Percentiles rank a stretch among this genome's conserved stretches.
These are phyloP conservation scores for Fusarium musae DNA, from an alignment of 2,329 filamentous ascomycete species.

Conservation along the genomic window DNA sequence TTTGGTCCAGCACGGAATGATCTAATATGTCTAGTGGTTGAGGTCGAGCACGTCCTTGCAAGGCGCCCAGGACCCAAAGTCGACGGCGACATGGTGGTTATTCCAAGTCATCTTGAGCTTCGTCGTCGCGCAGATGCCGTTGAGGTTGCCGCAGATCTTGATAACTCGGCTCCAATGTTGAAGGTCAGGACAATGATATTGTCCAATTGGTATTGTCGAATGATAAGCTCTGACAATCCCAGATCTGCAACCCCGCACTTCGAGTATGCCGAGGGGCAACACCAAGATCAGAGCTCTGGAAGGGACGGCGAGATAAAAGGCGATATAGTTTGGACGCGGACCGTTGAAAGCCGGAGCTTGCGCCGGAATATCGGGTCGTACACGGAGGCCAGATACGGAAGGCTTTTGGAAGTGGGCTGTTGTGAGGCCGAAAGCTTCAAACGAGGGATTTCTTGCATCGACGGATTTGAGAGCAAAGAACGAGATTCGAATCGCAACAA, in stretches of 20 bases:
- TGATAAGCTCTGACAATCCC: neutral
- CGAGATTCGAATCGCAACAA: neutral
- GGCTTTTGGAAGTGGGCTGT: conserved; percentile 1
- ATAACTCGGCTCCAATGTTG: no score
- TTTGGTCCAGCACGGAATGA: neutral
- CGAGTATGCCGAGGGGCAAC: conserved; percentile 19
- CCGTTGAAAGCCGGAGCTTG: conserved; percentile 13
- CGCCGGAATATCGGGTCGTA: conserved; percentile 39
- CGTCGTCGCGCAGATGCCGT: neutral
- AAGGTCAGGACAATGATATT: neutral
- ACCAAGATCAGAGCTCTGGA: neutral
- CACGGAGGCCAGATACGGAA: conserved; percentile 28
- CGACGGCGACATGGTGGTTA: neutral
- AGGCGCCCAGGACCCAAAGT: neutral
- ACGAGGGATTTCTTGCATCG: conserved; percentile 34
- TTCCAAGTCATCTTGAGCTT: neutral
- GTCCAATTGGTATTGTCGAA: neutral
- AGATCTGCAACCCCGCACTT: conserved; percentile 32
- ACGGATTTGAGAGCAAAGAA: neutral
- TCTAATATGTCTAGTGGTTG: neutral
- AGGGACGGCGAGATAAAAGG: neutral
- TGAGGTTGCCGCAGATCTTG: no score
- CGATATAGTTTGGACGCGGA: neutral
- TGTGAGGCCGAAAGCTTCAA: conserved; percentile 10
- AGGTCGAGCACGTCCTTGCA: neutral